Base-by-base conservation (phyloP, 2,329 filamentous ascomycete genomes). In the Xylariales sp. region DNA sequence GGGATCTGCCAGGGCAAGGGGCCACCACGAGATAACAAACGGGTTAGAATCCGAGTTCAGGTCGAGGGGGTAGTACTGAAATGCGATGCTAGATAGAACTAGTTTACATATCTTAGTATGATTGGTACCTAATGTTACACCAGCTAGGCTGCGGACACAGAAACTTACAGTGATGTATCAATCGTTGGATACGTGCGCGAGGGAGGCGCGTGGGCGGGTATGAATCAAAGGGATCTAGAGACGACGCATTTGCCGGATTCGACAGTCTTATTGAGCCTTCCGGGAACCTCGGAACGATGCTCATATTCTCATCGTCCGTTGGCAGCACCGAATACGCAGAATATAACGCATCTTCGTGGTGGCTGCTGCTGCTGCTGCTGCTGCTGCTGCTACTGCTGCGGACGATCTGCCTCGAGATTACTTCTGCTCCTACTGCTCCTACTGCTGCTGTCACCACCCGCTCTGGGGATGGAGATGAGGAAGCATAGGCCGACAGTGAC, bases 11-110 rank as follows among this genome's bases (percentile, higher is more conserved):
- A 79, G 61, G 1, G 75, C 74, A 1, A 73, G 59, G 1, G 76
- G 76, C 74, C 76, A 79, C 76, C 76, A 79, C 0, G 73, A 77
- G 6, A 76, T 57, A 14, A 79, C 56, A 42, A 79, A 79, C 0
- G 75, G 75, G 45, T 79, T 79, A 6, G 75, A 74, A 0, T 54
- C 53, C n/a, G 63, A 49, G 42, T 62, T 67, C 6, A 76, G 56
- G 36, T 79, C 76, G 15, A 78, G 58, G 1, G 75, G 76, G 46
- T 79, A 79, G 47, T 78, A 79, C 44, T 78, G 69, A 35, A 79
- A 79, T 0, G 74, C 72, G 32, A 80, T 78, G 30, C 70, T 76
- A 29, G 68, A 63, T 4, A 78, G 56, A 43, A 80, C 75, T 77
- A 38, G 11, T 28, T 19, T n/a, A 4, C 37, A 51, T 27, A 54